Percentiles rank a stretch among this genome's conserved stretches.
These are phyloP conservation scores for Phytopythium vexans DNA, from an alignment of 352 stramenopile genomes.

Conservation along the genomic window DNA sequence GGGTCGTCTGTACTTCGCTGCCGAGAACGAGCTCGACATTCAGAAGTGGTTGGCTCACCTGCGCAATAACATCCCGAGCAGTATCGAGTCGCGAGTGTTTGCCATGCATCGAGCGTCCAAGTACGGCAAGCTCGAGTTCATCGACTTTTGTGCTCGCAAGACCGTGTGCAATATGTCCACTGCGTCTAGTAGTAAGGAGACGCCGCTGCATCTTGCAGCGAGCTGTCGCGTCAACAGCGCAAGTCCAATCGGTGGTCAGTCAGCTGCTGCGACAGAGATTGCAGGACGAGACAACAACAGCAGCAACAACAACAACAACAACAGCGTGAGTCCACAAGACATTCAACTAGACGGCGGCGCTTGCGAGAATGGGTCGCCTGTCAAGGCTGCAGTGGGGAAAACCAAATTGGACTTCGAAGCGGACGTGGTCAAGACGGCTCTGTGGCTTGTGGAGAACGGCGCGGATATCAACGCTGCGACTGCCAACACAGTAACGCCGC, in stretches of 20 bases:
- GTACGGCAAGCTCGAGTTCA: slow-evolving; percentile 51
- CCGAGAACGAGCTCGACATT: slow-evolving; percentile 81
- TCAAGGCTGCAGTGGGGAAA: slow-evolving; percentile 9
- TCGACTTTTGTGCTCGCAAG: slow-evolving; percentile 55
- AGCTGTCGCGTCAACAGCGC: slow-evolving; percentile 9
- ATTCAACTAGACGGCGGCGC: neutral
- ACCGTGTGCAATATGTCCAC: slow-evolving; percentile 37
- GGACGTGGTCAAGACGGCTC: slow-evolving; percentile 52
- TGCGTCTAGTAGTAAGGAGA: slow-evolving; percentile 25
- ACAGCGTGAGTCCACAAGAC: too few relatives aligned
- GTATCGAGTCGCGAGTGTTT: slow-evolving; percentile 71
- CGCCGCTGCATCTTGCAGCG: slow-evolving; percentile 70
- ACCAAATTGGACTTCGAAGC: slow-evolving; percentile 43
- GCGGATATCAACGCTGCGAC: slow-evolving; percentile 60
- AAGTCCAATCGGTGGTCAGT: too few relatives aligned
- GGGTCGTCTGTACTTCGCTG: slow-evolving; percentile 85
- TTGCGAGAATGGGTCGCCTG: neutral
- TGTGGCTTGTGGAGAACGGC: slow-evolving; percentile 79
- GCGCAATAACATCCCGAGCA: slow-evolving; percentile 68
- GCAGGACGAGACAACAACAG: slow-evolving; percentile 15
- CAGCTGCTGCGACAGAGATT: slow-evolving; percentile 11
- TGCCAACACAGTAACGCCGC: slow-evolving; percentile 35
- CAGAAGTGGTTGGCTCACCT: slow-evolving; percentile 88
- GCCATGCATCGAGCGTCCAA: slow-evolving; percentile 73
- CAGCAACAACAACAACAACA: slow-evolving; percentile 18